Evolutionary conservation across 2,329 filamentous ascomycete species (phyloP).

Genomic region (Epichloe sibirici): DNA sequence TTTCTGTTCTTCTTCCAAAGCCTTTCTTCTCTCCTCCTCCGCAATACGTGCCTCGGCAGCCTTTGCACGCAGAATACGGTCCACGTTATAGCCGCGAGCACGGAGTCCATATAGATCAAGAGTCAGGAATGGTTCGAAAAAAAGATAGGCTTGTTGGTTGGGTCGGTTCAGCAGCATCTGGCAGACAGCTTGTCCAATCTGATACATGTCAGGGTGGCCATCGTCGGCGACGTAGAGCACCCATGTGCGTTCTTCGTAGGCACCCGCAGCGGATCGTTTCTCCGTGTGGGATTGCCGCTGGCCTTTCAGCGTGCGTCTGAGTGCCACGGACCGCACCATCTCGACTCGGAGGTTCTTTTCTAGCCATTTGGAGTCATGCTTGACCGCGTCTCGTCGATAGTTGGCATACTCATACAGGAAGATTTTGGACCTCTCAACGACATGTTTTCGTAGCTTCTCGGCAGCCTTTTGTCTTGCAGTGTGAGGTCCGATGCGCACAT

Average conservation of each 20-base stretch:
- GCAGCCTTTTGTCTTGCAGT: slow-evolving; percentile 57
- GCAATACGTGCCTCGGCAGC: slow-evolving; percentile 79
- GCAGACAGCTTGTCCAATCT: slow-evolving; percentile 81
- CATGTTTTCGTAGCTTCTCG: slow-evolving; percentile 60
- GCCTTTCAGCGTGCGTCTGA: slow-evolving; percentile 64
- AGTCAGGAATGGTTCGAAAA: slow-evolving; percentile 82
- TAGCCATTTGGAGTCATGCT: slow-evolving; percentile 81
- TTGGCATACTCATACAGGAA: slow-evolving; percentile 70
- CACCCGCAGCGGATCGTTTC: slow-evolving; percentile 61
- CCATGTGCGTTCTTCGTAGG: slow-evolving; percentile 40
- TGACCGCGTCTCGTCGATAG: slow-evolving; percentile 64
- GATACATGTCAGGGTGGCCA: slow-evolving; percentile 67
- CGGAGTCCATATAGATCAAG: slow-evolving; percentile 72
- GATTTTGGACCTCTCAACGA: slow-evolving; percentile 77
- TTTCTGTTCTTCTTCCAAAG: slow-evolving; percentile 60
- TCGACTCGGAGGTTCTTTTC: slow-evolving; percentile 72
- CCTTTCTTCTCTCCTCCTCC: slow-evolving; percentile 66
- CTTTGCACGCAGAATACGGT: slow-evolving; percentile 80
- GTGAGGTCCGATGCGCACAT: slow-evolving; percentile 57
- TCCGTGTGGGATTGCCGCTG: slow-evolving; percentile 58
- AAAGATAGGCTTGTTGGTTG: slow-evolving; percentile 78
- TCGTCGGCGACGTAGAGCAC: slow-evolving; percentile 65
- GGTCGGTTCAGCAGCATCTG: slow-evolving; percentile 69
- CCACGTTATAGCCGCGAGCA: slow-evolving; percentile 88
- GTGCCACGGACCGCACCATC: slow-evolving; percentile 64